Evolutionary conservation across 225 moss, liverwort and hornwort species (phyloP).

Genomic region (Asterella californica): DNA sequence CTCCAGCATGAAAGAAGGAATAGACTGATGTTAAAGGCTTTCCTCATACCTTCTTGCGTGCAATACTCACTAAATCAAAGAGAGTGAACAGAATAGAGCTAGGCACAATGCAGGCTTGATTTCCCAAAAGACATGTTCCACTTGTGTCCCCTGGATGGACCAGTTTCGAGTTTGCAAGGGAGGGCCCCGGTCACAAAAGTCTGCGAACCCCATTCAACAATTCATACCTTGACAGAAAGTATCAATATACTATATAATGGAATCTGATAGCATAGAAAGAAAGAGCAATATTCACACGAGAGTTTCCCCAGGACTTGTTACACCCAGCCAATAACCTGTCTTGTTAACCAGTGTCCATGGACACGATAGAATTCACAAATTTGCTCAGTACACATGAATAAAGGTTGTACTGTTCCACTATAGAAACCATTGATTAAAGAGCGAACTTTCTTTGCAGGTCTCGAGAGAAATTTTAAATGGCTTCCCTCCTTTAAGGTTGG

Average conservation of each 20-base stretch:
- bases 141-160: slow-evolving; percentile 17
- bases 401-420: background rate
- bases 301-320: background rate
- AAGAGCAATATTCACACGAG: background rate
- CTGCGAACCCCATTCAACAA: slow-evolving; percentile 27
- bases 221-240: slow-evolving; percentile 20
- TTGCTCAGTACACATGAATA: background rate
- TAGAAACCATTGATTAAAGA: background rate
- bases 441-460: slow-evolving; percentile 6
- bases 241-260: background rate
- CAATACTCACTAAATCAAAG: slow-evolving; percentile 8
- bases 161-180: slow-evolving; percentile 20
- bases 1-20: background rate
- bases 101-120: slow-evolving; percentile 22
- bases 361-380: background rate
- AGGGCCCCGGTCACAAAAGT: slow-evolving; percentile 19
- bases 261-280: background rate
- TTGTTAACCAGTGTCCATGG: background rate
- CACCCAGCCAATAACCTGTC: background rate
- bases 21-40: slow-evolving; percentile 3
- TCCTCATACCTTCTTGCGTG: slow-evolving; percentile 8
- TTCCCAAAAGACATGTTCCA: slow-evolving; percentile 25
- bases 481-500: background rate
- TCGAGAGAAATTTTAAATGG: slow-evolving; percentile 7
- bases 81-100: slow-evolving; percentile 5